Percentiles rank a stretch among this genome's conserved stretches.
Conservation (phyloP, 2,329 filamentous ascomycete genomes). For the Amylocarpus encephaloides region DNA sequence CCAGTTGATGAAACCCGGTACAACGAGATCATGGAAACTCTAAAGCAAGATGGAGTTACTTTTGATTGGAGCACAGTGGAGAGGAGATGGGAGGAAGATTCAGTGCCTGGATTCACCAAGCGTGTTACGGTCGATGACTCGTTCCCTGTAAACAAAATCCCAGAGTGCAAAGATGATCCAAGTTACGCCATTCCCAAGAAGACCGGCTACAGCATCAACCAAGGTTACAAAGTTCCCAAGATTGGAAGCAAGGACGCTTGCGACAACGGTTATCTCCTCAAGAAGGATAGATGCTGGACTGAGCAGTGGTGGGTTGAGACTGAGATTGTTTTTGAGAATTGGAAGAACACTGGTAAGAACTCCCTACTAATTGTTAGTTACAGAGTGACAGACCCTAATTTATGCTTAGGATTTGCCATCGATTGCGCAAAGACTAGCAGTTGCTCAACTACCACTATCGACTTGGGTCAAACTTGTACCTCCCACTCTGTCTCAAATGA, state of each 20-base stretch:
- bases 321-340: background rate
- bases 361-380: too few relatives aligned
- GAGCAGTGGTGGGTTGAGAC: slow-evolving; percentile 2
- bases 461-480: background rate
- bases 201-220: background rate
- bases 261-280: background rate
- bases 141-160: background rate
- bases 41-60: background rate
- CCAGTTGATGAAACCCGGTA: too few relatives aligned
- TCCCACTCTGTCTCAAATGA: background rate
- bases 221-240: background rate
- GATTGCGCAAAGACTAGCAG: slow-evolving; percentile 1
- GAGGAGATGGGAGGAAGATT: too few relatives aligned
- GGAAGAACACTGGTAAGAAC: background rate
- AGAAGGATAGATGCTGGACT: background rate
- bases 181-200: background rate
- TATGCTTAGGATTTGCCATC: background rate
- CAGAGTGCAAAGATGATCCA: background rate
- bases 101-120: background rate
- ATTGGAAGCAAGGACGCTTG: background rate
- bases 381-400: too few relatives aligned
- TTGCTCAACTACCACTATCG: background rate
- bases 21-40: background rate
- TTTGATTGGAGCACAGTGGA: background rate
- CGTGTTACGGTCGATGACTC: background rate